A percentile compares a stretch with the other conserved stretches of the same genome.
These are phyloP conservation scores for Bryum argenteum DNA, from an alignment of 225 moss, liverwort and hornwort species.

Conservation along the genomic window DNA sequence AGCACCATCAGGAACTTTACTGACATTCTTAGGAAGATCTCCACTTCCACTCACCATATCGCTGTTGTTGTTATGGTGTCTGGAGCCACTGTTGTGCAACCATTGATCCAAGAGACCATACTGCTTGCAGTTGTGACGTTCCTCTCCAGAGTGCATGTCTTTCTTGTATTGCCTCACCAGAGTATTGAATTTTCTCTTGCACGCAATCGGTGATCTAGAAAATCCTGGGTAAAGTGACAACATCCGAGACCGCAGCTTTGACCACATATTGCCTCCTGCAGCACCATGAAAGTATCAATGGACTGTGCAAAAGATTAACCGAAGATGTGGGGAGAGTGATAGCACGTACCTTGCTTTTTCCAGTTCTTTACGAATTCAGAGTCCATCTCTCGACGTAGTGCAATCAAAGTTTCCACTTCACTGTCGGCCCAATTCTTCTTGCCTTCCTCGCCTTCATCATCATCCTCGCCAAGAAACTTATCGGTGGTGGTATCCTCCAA, in stretches of 20 bases:
- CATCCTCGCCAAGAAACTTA: slow-evolving; percentile 33
- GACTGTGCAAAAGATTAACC: too few species aligned
- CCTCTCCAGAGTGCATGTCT: slow-evolving; percentile 35
- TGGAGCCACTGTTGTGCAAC: slow-evolving; percentile 38
- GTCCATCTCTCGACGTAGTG: slow-evolving; percentile 53
- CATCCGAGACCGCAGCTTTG: slow-evolving; percentile 51
- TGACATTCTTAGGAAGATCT: slow-evolving; percentile 29
- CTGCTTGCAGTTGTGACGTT: slow-evolving; percentile 42
- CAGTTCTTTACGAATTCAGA: slow-evolving; percentile 58
- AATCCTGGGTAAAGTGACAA: slow-evolving; percentile 43
- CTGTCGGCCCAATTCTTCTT: slow-evolving; percentile 57
- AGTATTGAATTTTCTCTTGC: slow-evolving; percentile 55
- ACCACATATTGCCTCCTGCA: slow-evolving; percentile 58
- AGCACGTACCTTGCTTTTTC: slow-evolving; percentile 53
- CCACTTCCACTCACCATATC: slow-evolving; percentile 28
- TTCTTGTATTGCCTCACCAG: slow-evolving; percentile 51
- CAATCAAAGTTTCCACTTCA: slow-evolving; percentile 58
- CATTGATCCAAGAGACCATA: slow-evolving; percentile 44
- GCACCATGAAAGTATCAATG: too few species aligned
- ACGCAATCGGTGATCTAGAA: slow-evolving; percentile 51
- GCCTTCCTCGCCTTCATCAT: slow-evolving; percentile 53
- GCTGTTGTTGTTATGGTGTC: slow-evolving; percentile 28
- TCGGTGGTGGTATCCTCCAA: slow-evolving; percentile 34
- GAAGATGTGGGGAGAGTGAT: neutral
- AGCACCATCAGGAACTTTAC: slow-evolving; percentile 19